Evolutionary conservation across 139 green algal genomes (phyloP).

Genomic region (Marvania coccoides): DNA sequence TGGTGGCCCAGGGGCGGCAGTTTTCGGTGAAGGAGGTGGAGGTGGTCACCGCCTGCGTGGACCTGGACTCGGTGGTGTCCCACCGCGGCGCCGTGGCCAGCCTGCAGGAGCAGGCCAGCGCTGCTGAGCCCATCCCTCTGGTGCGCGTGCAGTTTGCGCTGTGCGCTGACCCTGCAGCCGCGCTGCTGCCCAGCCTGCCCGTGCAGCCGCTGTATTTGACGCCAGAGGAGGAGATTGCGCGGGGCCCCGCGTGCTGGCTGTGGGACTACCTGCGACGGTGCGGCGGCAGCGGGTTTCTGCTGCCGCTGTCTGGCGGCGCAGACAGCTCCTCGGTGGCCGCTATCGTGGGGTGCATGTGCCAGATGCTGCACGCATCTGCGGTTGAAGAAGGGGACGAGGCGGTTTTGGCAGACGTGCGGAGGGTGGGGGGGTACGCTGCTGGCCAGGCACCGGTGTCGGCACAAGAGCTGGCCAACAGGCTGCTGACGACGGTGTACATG

Average conservation of each 20-base stretch:
- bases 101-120: conserved; percentile 68
- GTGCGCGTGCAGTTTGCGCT: conserved; percentile 58
- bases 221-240: conserved; percentile 90
- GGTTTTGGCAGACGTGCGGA: conserved; percentile 59
- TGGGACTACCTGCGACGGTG: conserved; percentile 91
- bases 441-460: conserved; percentile 16
- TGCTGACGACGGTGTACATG: conserved; percentile 94
- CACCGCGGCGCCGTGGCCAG: conserved; percentile 52
- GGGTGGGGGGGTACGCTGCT: conserved; percentile 22
- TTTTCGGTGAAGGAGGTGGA: conserved; percentile 72
- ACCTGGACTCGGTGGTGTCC: conserved; percentile 84
- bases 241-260: conserved; percentile 92
- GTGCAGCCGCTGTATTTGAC: conserved; percentile 22
- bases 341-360: conserved; percentile 95
- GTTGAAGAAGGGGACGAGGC: conserved; percentile 49
- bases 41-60: conserved; percentile 79
- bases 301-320: conserved; percentile 84
- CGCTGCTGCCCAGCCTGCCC: neutral
- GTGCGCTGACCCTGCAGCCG: conserved; percentile 7
- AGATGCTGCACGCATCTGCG: conserved; percentile 54
- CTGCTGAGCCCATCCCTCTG: conserved; percentile 15
- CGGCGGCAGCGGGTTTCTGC: conserved; percentile 79
- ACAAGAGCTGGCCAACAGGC: conserved; percentile 58
- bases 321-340: conserved; percentile 75
- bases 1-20: conserved; percentile 74